Evolutionary conservation across 192 early-diverging fungal genomes (phyloP), one percentile per base, ranked within the genome.

Genomic region (Backusella circina): DNA sequence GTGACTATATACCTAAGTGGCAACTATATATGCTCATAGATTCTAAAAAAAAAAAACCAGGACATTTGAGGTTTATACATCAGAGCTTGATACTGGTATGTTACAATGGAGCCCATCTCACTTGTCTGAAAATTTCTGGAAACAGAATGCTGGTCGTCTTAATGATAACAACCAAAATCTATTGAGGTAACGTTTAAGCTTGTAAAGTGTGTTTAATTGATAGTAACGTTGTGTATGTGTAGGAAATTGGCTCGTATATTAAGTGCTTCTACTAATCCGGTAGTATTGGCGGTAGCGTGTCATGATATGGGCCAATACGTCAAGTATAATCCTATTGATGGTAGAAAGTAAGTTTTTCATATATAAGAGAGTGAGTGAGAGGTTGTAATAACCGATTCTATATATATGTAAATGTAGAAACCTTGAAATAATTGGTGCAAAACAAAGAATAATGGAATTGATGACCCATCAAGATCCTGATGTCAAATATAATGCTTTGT

Each of bases 1-100:
- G 84, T 79, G 1, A 9, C 54, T 10, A 32, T 8, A 37, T 28
- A 65, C 15, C 26, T 10, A 3, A 10, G 26, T 32, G 2, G 26
- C 23, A 61, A 7, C 2, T 7, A 23, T 21, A 10, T 12, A 21
- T 57, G 26, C 54, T 26, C 23, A 28, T 28, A 28, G 6, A 51
- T 51, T 12, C 5, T 57, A 13, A 28, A 57, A 57, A 51, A 8
- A 57, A 57, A 92, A 88, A 54, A 97, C 97, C 8, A n/a, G n/a
- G n/a, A n/a, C n/a, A n/a, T 99, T 94, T 88, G 97, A 98, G 84
- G 96, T 95, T 73, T 99, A 99, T 82, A 83, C 87, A n/a, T 88
- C 92, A 10, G 96, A 99, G 84, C 87, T 99, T 18, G 81, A 85
- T 68, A 91, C 91, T 5, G 94, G 94, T 7, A 90, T 90, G 79